Base-by-base conservation (phyloP, 257 asterid species). In the Cordia subcordata region DNA sequence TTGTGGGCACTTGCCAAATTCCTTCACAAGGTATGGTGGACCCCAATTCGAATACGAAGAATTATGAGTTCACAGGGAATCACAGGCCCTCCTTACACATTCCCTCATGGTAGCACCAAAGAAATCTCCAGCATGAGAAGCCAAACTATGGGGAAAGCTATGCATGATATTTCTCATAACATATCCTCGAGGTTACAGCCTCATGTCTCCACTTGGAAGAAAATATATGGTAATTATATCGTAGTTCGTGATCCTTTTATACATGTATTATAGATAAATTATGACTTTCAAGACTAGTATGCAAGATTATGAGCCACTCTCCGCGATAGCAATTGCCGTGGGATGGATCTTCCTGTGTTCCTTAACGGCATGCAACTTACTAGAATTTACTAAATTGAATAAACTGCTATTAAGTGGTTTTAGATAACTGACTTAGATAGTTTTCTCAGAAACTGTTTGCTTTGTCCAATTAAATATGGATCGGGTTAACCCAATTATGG, bases 61-160 rank as follows among this genome's bases (percentile, higher is more conserved):
- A 62, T 11, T 15, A 63, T 86, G 87, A 67, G 15, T 8, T 75
- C 74, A 13, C 95, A 83, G 53, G 92, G 95, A 53, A 74, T 83
- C 70, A 75, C 22, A 33, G 92, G 94, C 0, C 96, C 84, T 20
- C 8, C 77, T 20, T 85, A 77, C 77, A 81, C 52, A 0, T 82
- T 82, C 74, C 90, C 88, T 0, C 81, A 80, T 73, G 96, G 96
- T 1, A 77, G 74, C 58, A 80, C 88, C 49, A 80, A 58, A 58
- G 72, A 76, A 32, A 81, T 87, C 6, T 70, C 83, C 5, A 0
- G 45, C 42, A 75, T 87, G 82, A 75, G 77, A 70, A 75, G 49
- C 32, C 64, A 63, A 65, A 69, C 78, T 50, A 73, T 77, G 75
- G 73, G 53, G 5, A 66, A 67, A 56, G 78, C 96, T 1, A 71